phyloP scores from a whole-genome alignment of 306 rosid genomes.

The Datisca glomerata region DNA sequence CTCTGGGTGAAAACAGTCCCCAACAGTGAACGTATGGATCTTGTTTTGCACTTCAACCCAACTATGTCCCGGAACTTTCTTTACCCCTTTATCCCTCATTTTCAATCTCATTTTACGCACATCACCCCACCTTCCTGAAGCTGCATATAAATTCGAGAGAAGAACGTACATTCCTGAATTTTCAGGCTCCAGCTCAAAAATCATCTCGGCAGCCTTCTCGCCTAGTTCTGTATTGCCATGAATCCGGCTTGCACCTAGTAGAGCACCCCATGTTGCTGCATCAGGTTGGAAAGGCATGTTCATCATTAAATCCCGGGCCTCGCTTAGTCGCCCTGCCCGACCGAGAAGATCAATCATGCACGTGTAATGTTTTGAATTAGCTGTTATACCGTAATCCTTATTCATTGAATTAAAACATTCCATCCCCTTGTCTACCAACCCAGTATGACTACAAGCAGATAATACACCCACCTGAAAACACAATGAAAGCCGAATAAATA shows the following conservation, averaged over 20 bases:
- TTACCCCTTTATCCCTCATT: conserved; percentile 66
- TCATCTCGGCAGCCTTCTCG: conserved; percentile 69
- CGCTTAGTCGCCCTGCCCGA: conserved; percentile 67
- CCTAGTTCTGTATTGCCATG: conserved; percentile 65
- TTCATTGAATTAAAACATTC: conserved; percentile 56
- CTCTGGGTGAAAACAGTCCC: conserved; percentile 61
- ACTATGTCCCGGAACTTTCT: conserved; percentile 73
- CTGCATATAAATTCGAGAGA: conserved; percentile 80
- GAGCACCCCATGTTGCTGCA: conserved; percentile 85
- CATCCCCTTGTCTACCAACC: conserved; percentile 50
- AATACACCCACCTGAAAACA: conserved; percentile 65
- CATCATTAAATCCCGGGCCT: conserved; percentile 57
- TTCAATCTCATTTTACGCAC: conserved; percentile 58
- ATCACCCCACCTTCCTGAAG: conserved; percentile 81
- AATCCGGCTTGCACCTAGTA: conserved; percentile 75
- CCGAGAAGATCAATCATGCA: conserved; percentile 86
- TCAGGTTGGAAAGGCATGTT: conserved; percentile 66
- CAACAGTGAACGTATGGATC: conserved; percentile 60
- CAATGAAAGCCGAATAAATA: conserved; percentile 8
- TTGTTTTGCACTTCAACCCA: conserved; percentile 78
- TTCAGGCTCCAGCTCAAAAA: conserved; percentile 76
- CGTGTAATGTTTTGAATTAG: conserved; percentile 59
- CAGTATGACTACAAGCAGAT: conserved; percentile 77
- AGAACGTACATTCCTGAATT: conserved; percentile 84
- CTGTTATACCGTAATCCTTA: conserved; percentile 37